Evolutionary conservation across 192 early-diverging fungal genomes (phyloP).

Genomic region (Linnemannia elongata): DNA sequence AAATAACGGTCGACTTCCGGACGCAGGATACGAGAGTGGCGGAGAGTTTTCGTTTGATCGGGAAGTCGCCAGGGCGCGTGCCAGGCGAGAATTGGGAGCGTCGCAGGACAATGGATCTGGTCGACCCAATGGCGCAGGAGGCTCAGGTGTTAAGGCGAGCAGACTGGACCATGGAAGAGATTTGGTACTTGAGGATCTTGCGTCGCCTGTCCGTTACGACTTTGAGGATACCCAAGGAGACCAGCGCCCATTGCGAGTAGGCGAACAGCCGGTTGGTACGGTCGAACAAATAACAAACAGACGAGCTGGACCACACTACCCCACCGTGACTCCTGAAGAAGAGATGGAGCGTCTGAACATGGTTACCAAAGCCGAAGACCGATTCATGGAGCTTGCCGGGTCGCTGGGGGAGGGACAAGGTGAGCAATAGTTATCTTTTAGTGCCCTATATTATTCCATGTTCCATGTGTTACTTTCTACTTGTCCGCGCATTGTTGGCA

Average conservation of each 20-base stretch:
- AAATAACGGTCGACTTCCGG: not conserved
- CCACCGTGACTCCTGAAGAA: not conserved
- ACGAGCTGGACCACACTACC: not conserved
- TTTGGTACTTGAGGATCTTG: conserved; percentile 34
- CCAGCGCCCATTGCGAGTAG: not conserved
- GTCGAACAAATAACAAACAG: not conserved
- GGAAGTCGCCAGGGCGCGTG: conserved; percentile 34
- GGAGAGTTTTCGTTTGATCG: conserved; percentile 37
- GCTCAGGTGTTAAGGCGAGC: conserved; percentile 2
- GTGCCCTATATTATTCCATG: not conserved
- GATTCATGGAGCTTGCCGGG: conserved; percentile 35
- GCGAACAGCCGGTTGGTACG: not conserved
- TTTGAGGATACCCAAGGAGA: conserved; percentile 2
- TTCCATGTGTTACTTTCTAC: not conserved
- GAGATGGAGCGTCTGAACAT: conserved; percentile 14
- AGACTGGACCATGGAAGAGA: conserved; percentile 34
- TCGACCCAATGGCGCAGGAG: not conserved
- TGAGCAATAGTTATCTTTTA: not conserved
- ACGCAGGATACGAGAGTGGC: conserved; percentile 12
- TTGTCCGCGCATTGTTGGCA: not conserved
- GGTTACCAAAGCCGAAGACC: conserved; percentile 16
- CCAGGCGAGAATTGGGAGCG: conserved; percentile 20
- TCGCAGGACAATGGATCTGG: not conserved
- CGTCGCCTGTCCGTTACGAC: conserved; percentile 18
- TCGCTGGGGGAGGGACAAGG: conserved; percentile 48